Evolutionary conservation across 2,329 filamentous ascomycete species (phyloP), one percentile per base, ranked within the genome.

Genomic region (Clarireedia paspali): DNA sequence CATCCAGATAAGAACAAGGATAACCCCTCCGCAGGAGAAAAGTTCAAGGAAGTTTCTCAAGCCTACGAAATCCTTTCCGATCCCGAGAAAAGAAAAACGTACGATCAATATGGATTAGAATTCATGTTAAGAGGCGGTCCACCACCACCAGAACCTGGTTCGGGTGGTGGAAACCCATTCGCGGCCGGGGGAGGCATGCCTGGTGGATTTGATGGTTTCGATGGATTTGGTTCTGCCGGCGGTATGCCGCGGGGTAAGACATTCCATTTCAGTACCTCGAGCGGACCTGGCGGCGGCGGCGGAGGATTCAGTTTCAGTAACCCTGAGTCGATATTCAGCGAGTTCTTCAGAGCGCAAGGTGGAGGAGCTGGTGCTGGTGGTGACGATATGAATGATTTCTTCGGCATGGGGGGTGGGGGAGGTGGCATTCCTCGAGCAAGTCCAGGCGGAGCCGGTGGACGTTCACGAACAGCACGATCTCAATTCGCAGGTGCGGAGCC

Each of bases 1-100:
- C 94, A 99, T 70, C 94, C 94, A 6, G 94, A 99, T 78, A 99
- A 97, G 80, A 99, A 97, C 79, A 91, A 91, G 73, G 86, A 95
- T 74, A 91, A 92, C 66, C 84, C 91, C 30, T 75, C 83, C 52
- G 89, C 92, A 7, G 78, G 83, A 59, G 94, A 97, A 71, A 96
- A 92, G 74, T 99, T 99, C 80, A 99, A 99, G 75, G 94, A 97
- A 72, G 88, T 91, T 62, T 96, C 91, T 1, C 91, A 97, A 75
- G 94, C 94, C 56, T 99, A 96, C 76, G 94, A 99, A 75, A 95
- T 99, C 65, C 84, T 99, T 3, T 95, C 90, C 59, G 94, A 99
- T 67, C 91, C 92, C 58, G 91, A 97, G 70, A 99, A 97, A 75
- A 87, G 94, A 67, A 94, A 95, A 73, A 85, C 86, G 44, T 99